Evolutionary conservation across 768 basidiomycete genomes (phyloP).

Genomic region (Suillus tomentosus): DNA sequence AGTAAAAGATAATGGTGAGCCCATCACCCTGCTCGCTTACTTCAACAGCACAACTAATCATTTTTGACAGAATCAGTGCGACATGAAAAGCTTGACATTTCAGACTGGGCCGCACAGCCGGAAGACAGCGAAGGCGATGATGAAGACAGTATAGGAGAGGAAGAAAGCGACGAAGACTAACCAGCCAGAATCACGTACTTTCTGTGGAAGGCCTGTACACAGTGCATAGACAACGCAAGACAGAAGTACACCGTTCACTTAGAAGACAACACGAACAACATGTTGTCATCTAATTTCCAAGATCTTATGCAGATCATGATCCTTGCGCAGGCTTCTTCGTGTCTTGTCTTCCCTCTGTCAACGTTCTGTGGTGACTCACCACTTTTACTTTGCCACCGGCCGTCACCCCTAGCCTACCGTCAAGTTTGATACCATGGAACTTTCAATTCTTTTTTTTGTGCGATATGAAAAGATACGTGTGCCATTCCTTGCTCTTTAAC

Average conservation of each 20-base stretch:
- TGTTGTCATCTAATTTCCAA: conserved; percentile 74
- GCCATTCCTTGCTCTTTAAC: conserved; percentile 95
- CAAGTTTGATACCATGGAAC: conserved; percentile 41
- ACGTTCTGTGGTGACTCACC: conserved; percentile 76
- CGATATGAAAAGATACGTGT: conserved; percentile 96
- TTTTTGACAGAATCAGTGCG: conserved; percentile 48
- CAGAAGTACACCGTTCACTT: neutral
- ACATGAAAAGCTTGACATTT: conserved; percentile 57
- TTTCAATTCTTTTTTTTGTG: conserved; percentile 54
- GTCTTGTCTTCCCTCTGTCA: conserved; percentile 67
- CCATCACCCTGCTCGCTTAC: neutral
- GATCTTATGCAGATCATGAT: conserved; percentile 73
- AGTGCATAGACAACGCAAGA: conserved; percentile 7
- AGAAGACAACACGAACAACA: conserved; percentile 10
- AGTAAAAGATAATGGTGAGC: conserved; percentile 59
- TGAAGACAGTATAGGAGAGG: conserved; percentile 22
- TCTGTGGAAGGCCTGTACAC: neutral
- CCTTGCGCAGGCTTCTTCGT: conserved; percentile 64
- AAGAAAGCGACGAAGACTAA: conserved; percentile 18
- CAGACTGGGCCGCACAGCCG: conserved; percentile 51
- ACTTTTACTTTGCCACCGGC: conserved; percentile 59
- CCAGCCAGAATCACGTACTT: conserved; percentile 2
- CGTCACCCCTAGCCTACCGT: conserved; percentile 57
- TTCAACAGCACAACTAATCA: neutral
- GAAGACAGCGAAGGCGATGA: conserved; percentile 27